These are phyloP conservation scores for Ceraceosorus bombacis DNA, from an alignment of 1,284 basidiomycete genomes.

Conservation along the genomic window DNA sequence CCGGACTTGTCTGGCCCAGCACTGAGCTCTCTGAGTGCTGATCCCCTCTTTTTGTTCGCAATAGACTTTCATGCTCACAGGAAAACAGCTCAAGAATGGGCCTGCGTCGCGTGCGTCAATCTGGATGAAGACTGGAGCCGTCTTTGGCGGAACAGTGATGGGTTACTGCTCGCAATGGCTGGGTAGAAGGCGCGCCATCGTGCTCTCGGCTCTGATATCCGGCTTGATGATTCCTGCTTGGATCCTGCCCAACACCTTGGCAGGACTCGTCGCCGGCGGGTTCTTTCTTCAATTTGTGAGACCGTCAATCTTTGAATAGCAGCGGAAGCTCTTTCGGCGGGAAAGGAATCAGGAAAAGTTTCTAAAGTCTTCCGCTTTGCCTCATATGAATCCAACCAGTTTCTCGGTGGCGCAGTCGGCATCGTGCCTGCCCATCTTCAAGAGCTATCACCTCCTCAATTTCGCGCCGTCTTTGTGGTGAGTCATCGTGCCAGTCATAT, in stretches of 20 bases:
- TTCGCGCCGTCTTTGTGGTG: slow-evolving; percentile 22
- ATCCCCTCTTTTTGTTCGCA: no score
- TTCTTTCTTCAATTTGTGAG: slow-evolving; percentile 27
- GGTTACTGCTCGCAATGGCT: slow-evolving; percentile 31
- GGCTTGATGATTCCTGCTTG: slow-evolving; percentile 32
- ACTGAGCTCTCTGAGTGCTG: no score
- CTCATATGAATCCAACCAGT: no score
- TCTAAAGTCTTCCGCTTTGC: no score
- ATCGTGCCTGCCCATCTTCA: slow-evolving; percentile 15
- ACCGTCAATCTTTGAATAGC: no score
- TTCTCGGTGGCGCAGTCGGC: no score
- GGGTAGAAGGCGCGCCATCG: slow-evolving; percentile 28
- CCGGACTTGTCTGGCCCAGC: no score
- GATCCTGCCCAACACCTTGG: slow-evolving; percentile 26
- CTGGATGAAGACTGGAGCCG: slow-evolving; percentile 21
- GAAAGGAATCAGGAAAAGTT: no score
- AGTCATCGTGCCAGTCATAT: no score
- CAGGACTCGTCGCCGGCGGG: slow-evolving; percentile 27
- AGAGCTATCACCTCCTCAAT: slow-evolving; percentile 27
- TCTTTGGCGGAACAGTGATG: slow-evolving; percentile 28
- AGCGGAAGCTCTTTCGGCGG: no score
- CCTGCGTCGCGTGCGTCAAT: slow-evolving; percentile 27
- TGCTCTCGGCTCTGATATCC: slow-evolving; percentile 18
- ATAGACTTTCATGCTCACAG: slow-evolving; percentile 24
- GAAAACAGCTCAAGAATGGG: slow-evolving; percentile 21